Evolutionary conservation across 345 rosid genomes (phyloP).

Genomic region (Bruguiera sexangula): DNA sequence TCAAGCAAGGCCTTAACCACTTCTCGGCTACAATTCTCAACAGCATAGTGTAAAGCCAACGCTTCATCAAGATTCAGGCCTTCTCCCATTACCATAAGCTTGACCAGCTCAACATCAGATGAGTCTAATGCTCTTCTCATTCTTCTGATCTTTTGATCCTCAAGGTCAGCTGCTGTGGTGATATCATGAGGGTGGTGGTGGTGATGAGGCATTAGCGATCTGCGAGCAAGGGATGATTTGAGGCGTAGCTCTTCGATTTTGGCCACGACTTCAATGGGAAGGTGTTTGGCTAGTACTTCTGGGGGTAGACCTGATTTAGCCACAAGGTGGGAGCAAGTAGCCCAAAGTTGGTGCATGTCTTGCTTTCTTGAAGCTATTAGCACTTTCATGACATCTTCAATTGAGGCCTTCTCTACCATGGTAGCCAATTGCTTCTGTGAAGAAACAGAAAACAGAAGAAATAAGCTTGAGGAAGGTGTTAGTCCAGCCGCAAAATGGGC

Average conservation of each 20-base stretch:
- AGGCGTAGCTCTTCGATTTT: slow-evolving; percentile 94
- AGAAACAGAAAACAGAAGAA: slow-evolving; percentile 10
- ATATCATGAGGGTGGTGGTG: slow-evolving; percentile 55
- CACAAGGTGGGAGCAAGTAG: slow-evolving; percentile 92
- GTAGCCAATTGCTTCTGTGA: slow-evolving; percentile 84
- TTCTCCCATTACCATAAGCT: slow-evolving; percentile 99
- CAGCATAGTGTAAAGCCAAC: slow-evolving; percentile 90
- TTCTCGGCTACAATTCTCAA: slow-evolving; percentile 94
- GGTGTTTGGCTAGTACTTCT: slow-evolving; percentile 86
- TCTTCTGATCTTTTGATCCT: slow-evolving; percentile 86
- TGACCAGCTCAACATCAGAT: slow-evolving; percentile 89
- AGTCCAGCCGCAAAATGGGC: too few relatives aligned
- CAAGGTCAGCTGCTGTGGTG: slow-evolving; percentile 64
- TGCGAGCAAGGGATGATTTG: slow-evolving; percentile 68
- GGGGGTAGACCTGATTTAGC: slow-evolving; percentile 95
- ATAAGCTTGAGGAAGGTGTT: too few relatives aligned
- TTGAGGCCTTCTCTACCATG: slow-evolving; percentile 96
- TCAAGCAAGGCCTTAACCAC: slow-evolving; percentile 97
- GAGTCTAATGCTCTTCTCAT: slow-evolving; percentile 96
- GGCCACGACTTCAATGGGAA: slow-evolving; percentile 82
- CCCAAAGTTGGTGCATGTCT: slow-evolving; percentile 97
- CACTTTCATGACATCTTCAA: slow-evolving; percentile 98
- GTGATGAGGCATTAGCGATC: slow-evolving; percentile 53
- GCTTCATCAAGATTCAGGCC: slow-evolving; percentile 97
- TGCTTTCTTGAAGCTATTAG: slow-evolving; percentile 91